Percentiles rank a stretch among this genome's conserved stretches.
Evolutionary conservation across 106 monocot genomes (phyloP).

Genomic region (Dactylorhiza incarnata): DNA sequence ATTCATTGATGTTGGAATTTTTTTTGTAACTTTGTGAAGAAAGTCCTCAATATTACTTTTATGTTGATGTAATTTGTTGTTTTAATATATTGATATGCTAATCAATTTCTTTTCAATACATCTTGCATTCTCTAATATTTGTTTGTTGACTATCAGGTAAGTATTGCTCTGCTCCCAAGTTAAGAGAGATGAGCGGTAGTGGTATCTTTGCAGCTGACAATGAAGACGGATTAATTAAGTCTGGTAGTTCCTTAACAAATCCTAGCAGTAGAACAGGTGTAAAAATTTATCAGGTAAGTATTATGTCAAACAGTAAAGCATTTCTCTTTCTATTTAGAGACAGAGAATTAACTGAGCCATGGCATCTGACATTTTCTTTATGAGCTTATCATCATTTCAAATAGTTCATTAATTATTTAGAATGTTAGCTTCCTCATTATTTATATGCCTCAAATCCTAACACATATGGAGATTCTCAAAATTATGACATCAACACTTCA

Average conservation of each 20-base stretch:
- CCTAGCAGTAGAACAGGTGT: conserved; percentile 33
- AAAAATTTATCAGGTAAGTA: conserved; percentile 39
- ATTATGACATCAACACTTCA: too few relatives aligned
- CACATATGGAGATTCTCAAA: too few relatives aligned
- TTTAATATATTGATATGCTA: too few relatives aligned
- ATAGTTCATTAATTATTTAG: too few relatives aligned
- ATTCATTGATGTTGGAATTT: too few relatives aligned
- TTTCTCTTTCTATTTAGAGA: background rate
- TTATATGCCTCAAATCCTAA: too few relatives aligned
- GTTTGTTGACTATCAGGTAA: conserved; percentile 41
- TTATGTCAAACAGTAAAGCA: background rate
- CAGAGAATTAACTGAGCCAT: background rate
- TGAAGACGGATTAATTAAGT: conserved; percentile 43
- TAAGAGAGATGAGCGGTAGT: conserved; percentile 88
- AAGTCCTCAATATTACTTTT: too few relatives aligned
- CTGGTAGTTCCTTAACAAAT: conserved; percentile 28
- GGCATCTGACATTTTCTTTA: background rate
- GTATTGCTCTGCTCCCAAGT: conserved; percentile 70
- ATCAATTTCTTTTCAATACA: conserved; percentile 2
- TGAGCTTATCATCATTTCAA: background rate
- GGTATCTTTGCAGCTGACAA: conserved; percentile 59
- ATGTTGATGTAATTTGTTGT: too few relatives aligned
- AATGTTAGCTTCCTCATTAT: too few relatives aligned
- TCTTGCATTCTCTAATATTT: background rate
- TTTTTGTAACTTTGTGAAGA: too few relatives aligned